phyloP scores from a whole-genome alignment of 2,329 filamentous ascomycete genomes.

The Teratosphaeria zuluensis region DNA sequence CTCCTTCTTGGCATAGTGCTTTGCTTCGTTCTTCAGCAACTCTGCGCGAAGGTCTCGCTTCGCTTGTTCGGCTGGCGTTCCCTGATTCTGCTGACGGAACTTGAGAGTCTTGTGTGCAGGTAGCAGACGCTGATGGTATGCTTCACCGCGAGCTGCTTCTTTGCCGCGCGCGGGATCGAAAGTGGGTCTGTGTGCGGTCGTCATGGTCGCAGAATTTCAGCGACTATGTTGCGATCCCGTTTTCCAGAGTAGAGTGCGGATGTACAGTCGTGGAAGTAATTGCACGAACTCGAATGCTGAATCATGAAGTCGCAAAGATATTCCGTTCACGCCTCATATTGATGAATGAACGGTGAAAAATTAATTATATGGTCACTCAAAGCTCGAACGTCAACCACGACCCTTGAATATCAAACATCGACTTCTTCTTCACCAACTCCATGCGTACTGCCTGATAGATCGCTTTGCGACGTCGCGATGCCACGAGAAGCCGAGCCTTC shows the following conservation, averaged over 20 bases:
- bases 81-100: slow-evolving; percentile 80
- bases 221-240: background rate
- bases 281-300: background rate
- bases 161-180: slow-evolving; percentile 95
- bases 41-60: slow-evolving; percentile 79
- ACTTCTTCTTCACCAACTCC: background rate
- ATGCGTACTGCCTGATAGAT: background rate
- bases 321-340: background rate
- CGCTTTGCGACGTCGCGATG: slow-evolving; percentile 40
- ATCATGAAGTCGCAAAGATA: background rate
- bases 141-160: slow-evolving; percentile 84
- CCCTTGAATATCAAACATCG: background rate
- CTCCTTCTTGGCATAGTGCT: slow-evolving; percentile 77
- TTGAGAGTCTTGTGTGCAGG: slow-evolving; percentile 92
- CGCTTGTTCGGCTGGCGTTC: slow-evolving; percentile 62
- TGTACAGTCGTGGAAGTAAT: background rate
- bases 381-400: background rate
- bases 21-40: slow-evolving; percentile 77
- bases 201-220: slow-evolving; percentile 29
- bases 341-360: background rate
- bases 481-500: slow-evolving; percentile 88
- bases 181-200: slow-evolving; percentile 67
- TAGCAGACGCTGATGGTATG: slow-evolving; percentile 91
- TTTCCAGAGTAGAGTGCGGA: background rate
- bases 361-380: background rate